phyloP scores from a whole-genome alignment of 306 rosid species.

The Amphicarpaea edgeworthii region DNA sequence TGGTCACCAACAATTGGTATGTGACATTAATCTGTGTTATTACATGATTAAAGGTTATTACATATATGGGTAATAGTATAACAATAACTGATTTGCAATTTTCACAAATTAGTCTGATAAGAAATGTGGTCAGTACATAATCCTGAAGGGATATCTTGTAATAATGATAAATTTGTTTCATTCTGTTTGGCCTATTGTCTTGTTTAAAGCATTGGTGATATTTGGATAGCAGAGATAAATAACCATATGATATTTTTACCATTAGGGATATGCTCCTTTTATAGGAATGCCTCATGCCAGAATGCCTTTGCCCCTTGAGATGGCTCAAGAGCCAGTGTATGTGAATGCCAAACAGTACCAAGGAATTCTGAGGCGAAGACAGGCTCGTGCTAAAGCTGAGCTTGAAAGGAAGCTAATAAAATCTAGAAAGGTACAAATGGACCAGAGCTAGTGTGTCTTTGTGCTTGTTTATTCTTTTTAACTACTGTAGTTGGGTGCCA shows the following conservation, averaged over 20 bases:
- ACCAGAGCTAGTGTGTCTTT: background rate
- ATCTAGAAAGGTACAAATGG: constrained; percentile 80
- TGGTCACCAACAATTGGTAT: constrained; percentile 86
- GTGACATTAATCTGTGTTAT: constrained; percentile 37
- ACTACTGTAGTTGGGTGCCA: background rate
- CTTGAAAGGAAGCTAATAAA: constrained; percentile 89
- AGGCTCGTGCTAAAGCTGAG: constrained; percentile 98
- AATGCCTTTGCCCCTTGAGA: constrained; percentile 97
- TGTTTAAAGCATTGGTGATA: constrained; percentile 14
- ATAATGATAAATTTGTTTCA: constrained; percentile 10
- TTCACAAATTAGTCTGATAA: constrained; percentile 17
- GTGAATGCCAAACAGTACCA: constrained; percentile 98
- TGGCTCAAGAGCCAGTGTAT: constrained; percentile 97
- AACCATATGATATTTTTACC: constrained; percentile 36
- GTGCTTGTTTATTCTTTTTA: background rate
- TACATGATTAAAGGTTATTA: constrained; percentile 21
- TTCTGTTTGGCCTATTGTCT: background rate
- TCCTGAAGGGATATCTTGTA: background rate
- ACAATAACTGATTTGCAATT: constrained; percentile 6
- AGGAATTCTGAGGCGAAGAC: constrained; percentile 94
- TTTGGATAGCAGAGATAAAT: constrained; percentile 20
- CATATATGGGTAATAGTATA: constrained; percentile 8
- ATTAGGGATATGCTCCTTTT: constrained; percentile 86
- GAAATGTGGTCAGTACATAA: constrained; percentile 19
- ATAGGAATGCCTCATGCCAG: constrained; percentile 93